Conservation (phyloP, 2,329 filamentous ascomycete species). For the Ophiostoma tasmaniense region DNA sequence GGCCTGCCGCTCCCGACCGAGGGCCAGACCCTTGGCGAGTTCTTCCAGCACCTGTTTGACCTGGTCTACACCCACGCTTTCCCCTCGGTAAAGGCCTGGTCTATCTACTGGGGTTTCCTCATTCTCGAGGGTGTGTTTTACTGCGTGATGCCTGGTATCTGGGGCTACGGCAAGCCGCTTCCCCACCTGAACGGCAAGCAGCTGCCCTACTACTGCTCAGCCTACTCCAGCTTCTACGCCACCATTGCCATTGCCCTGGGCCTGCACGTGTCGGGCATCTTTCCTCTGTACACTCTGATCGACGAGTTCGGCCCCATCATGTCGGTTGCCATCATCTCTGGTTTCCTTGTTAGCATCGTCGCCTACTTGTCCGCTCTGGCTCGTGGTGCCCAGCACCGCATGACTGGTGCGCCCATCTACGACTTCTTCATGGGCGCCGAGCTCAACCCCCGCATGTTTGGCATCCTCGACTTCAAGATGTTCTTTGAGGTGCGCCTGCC, state of each 20-base stretch:
- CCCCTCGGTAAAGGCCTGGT: constrained; percentile 74
- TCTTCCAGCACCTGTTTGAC: constrained; percentile 59
- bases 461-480: constrained; percentile 85
- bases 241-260: constrained; percentile 63
- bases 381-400: constrained; percentile 79
- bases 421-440: constrained; percentile 91
- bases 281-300: constrained; percentile 83
- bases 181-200: constrained; percentile 75
- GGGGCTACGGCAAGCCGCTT: constrained; percentile 79
- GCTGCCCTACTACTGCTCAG: constrained; percentile 91
- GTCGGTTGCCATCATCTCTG: constrained; percentile 85
- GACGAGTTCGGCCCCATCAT: constrained; percentile 93
- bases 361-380: constrained; percentile 79
- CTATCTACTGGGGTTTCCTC: constrained; percentile 92
- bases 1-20: constrained; percentile 60
- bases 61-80: constrained; percentile 79
- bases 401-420: constrained; percentile 75
- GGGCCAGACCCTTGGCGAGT: constrained; percentile 62
- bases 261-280: constrained; percentile 75
- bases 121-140: constrained; percentile 78
- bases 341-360: constrained; percentile 71
- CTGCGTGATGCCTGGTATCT: constrained; percentile 77
- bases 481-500: constrained; percentile 80
- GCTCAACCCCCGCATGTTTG: constrained; percentile 78
- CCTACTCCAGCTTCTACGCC: constrained; percentile 75